These are phyloP conservation scores for Chlorella sp. DNA, from an alignment of 139 green algal species.

Conservation along the genomic window DNA sequence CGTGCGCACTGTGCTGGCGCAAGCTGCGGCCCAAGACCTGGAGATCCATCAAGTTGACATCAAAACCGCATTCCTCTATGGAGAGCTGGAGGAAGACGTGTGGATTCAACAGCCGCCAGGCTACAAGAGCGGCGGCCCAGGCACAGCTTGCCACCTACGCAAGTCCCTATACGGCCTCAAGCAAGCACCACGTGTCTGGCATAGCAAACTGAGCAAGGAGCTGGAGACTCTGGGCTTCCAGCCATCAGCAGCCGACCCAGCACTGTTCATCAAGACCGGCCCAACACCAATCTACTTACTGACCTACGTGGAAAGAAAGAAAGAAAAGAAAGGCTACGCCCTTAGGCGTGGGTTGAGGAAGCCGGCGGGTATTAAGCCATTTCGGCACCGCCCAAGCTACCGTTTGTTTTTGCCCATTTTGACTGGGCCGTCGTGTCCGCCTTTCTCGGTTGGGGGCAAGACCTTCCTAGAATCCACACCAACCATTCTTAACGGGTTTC, in stretches of 20 bases:
- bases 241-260: constrained; percentile 40
- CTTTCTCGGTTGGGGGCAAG: too few species aligned
- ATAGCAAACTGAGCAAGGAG: constrained; percentile 31
- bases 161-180: constrained; percentile 59
- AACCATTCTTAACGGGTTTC: too few species aligned
- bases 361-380: too few species aligned
- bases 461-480: too few species aligned
- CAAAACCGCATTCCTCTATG: constrained; percentile 68
- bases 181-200: constrained; percentile 56
- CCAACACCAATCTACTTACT: neutral
- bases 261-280: constrained; percentile 32
- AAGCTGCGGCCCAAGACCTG: constrained; percentile 37
- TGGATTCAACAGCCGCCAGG: constrained; percentile 27
- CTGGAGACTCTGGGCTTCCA: constrained; percentile 44
- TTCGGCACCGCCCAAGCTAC: too few species aligned
- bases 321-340: too few species aligned
- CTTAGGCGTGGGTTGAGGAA: too few species aligned
- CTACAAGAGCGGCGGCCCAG: neutral
- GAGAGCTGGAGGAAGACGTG: constrained; percentile 48
- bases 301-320: too few species aligned
- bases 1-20: constrained; percentile 20
- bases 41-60: constrained; percentile 62
- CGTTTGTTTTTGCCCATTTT: too few species aligned
- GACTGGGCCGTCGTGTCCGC: too few species aligned
- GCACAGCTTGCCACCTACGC: constrained; percentile 20